Base-by-base conservation (phyloP, 2,329 filamentous ascomycete species). In the Trichoderma aggressivum region DNA sequence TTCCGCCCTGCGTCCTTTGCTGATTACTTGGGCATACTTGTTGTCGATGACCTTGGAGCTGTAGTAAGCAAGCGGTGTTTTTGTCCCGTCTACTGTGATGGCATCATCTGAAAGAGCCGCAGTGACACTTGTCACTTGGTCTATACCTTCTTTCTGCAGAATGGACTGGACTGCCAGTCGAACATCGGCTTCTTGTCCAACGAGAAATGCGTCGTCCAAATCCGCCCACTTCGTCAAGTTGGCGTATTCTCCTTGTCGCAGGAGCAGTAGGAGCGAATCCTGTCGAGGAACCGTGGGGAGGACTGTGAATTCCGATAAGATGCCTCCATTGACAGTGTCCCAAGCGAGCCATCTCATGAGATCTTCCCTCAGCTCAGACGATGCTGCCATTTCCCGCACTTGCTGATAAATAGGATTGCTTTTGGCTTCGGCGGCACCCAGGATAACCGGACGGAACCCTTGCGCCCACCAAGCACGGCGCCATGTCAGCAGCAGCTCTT, bases 391-490 rank as follows among this genome's bases (percentile, higher is more conserved):
- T 39, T 80, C 80, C 79, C 94, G 90, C 67, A 97, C 83, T 67
- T 90, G 85, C 74, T 90, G 86, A 79, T 95, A 97, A 24, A 92
- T 82, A 1, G 92, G 92, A 78, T 97, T 96, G 77, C 90, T 90
- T 85, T 91, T 92, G 21, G 94, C 94, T 79, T 98, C 95, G 1
- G 88, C 89, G 18, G 89, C 87, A 64, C 92, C 91, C 70, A 98
- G 82, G 53, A 98, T 92, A 8, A 96, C 86, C 0, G 96, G 95
- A 73, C 87, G 90, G 82, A 98, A 98, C 12, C 95, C 96, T 77
- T 97, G 90, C 0, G 94, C 94, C 93, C 94, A 98, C 94, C 95
- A 98, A 3, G 95, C 94, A 59, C 94, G 88, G 72, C 94, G 88
- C 96, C 96, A 98, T 67, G 92, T 91, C 71, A 97, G 84, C 62